Base-by-base conservation (phyloP, 345 rosid species). In the Passiflora organensis region DNA sequence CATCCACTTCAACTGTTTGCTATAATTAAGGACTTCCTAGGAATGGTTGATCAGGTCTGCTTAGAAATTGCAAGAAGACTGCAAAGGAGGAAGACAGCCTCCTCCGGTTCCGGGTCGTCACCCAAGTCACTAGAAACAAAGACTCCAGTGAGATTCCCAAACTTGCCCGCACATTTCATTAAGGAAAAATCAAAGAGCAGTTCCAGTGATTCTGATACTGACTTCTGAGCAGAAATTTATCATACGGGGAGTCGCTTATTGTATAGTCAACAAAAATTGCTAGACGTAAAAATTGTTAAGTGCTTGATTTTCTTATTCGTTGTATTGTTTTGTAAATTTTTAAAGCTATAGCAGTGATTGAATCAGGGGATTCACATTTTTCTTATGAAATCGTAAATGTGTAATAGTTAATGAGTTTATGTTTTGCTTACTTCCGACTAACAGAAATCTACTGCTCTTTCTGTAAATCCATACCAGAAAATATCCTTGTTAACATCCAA, bases 11-110 rank as follows among this genome's bases (percentile, higher is more conserved):
- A 80, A 53, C 51, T 91, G 1, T 85, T 87, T 69, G 75, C 69
- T 28, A 78, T 87, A 38, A 80, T 87, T 44, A 83, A 71, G 53
- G 87, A 91, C 51, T 91, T 91, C 55, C 81, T 91, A 6, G 59
- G 52, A 6, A 83, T 80, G 96, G 97, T 87, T 55, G 97, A 91
- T 74, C 71, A 75, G 42, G 91, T 64, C 10, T 87, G 89, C 43
- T 53, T 83, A 6, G 87, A 83, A 23, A 78, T 87, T 48, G 69
- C 77, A 48, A 66, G 89, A 72, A 82, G 79, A 49, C 44, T 80
- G 68, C 97, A 80, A 59, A 80, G 55, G 66, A 79, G 77, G 72
- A 83, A 59, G 63, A 41, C 72, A 15, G 32, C 64, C 15, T 52
- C 69, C 24, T 20, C 75, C 2, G 58, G 51, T 48, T 37, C 39